Percentiles rank a stretch among this genome's conserved stretches.
These are phyloP conservation scores for Populus alba DNA, from an alignment of 345 rosid species.

Conservation along the genomic window DNA sequence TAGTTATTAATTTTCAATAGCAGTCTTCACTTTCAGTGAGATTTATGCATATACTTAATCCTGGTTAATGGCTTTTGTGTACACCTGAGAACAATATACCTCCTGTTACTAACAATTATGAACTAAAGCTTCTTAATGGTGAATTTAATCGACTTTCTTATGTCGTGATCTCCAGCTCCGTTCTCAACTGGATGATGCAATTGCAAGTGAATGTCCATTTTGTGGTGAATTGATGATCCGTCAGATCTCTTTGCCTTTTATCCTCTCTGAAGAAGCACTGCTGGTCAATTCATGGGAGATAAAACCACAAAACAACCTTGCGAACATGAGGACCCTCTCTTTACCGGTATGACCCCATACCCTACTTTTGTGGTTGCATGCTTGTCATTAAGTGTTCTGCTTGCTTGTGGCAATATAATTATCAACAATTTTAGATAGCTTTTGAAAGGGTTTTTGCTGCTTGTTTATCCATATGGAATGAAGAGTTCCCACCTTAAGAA, in stretches of 20 bases:
- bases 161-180: constrained; percentile 59
- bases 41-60: background rate
- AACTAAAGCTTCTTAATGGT: background rate
- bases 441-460: no score
- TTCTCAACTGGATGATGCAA: constrained; percentile 86
- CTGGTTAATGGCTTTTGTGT: background rate
- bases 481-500: no score
- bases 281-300: constrained; percentile 83
- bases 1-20: background rate
- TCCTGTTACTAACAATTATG: background rate
- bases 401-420: no score
- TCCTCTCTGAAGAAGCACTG: constrained; percentile 63
- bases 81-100: background rate
- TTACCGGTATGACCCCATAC: constrained; percentile 21
- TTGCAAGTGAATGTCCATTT: constrained; percentile 91
- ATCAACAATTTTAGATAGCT: no score
- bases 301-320: constrained; percentile 50
- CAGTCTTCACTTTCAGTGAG: no score
- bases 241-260: constrained; percentile 72
- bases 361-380: no score
- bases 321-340: constrained; percentile 60
- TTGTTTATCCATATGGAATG: no score
- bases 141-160: constrained; percentile 2
- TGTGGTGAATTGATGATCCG: constrained; percentile 92
- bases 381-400: no score